Conservation (phyloP, 2,329 filamentous ascomycete genomes). For the Gremmenia infestans region DNA sequence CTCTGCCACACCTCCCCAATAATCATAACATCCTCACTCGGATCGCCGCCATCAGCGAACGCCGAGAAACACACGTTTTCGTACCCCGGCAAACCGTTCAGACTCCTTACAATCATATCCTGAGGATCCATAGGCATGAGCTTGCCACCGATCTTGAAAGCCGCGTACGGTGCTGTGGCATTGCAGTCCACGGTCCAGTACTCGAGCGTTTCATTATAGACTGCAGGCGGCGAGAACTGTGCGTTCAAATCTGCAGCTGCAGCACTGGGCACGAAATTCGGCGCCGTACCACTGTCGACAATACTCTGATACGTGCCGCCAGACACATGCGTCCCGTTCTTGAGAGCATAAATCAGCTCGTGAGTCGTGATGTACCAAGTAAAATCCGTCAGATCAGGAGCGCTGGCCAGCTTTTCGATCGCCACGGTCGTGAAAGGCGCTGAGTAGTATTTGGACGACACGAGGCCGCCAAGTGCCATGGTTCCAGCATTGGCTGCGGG, state of each 20-base stretch:
- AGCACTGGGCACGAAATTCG: conserved; percentile 7
- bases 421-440: not conserved
- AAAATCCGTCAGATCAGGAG: not conserved
- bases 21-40: not conserved
- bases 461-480: not conserved
- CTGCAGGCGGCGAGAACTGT: conserved; percentile 8
- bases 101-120: conserved; percentile 13
- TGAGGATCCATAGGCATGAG: conserved; percentile 7
- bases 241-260: conserved; percentile 9
- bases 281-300: conserved; percentile 14
- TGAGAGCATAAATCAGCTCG: not conserved
- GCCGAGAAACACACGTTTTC: not conserved
- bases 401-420: not conserved
- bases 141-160: conserved; percentile 13
- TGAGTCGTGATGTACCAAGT: not conserved
- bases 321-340: conserved; percentile 6
- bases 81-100: not conserved
- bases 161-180: conserved; percentile 12
- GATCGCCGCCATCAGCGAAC: not conserved
- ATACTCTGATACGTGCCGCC: conserved; percentile 16
- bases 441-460: not conserved
- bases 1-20: not conserved
- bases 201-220: not conserved
- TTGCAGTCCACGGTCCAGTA: conserved; percentile 11
- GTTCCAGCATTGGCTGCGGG: not conserved